phyloP scores from a whole-genome alignment of 2,329 filamentous ascomycete species.

The Harringtonia lauricola region DNA sequence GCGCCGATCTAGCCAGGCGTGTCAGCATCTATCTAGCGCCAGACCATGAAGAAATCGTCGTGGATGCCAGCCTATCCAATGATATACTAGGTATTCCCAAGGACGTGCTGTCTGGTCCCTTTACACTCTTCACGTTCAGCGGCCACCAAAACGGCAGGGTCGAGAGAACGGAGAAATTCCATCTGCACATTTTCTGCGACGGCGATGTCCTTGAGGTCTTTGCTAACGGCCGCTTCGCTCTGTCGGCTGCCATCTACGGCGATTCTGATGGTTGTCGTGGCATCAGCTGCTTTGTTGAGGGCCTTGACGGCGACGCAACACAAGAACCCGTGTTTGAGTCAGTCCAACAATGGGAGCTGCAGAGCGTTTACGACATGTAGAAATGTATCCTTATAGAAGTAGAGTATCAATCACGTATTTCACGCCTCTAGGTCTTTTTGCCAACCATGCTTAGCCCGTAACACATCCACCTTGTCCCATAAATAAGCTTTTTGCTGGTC shows the following conservation, averaged over 20 bases:
- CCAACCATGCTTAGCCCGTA: too few species aligned
- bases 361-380: too few species aligned
- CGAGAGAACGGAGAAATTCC: slow-evolving; percentile 22
- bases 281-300: too few species aligned
- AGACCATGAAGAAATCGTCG: slow-evolving; percentile 30
- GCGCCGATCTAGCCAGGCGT: too few species aligned
- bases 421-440: too few species aligned
- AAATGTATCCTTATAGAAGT: too few species aligned
- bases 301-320: too few species aligned
- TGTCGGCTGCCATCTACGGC: slow-evolving; percentile 28
- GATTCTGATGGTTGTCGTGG: too few species aligned
- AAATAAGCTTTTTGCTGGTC: background rate
- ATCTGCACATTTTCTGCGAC: slow-evolving; percentile 30
- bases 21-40: too few species aligned
- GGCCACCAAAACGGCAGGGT: slow-evolving; percentile 5
- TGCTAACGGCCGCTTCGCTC: slow-evolving; percentile 28
- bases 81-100: slow-evolving; percentile 23
- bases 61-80: slow-evolving; percentile 23
- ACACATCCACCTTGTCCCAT: background rate
- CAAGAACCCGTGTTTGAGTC: too few species aligned
- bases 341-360: too few species aligned
- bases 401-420: too few species aligned
- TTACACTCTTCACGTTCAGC: slow-evolving; percentile 32
- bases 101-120: slow-evolving; percentile 24
- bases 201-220: slow-evolving; percentile 32